These are phyloP conservation scores for Yamadazyma buinensis DNA, from an alignment of 1,139 yeast species.

Conservation along the genomic window DNA sequence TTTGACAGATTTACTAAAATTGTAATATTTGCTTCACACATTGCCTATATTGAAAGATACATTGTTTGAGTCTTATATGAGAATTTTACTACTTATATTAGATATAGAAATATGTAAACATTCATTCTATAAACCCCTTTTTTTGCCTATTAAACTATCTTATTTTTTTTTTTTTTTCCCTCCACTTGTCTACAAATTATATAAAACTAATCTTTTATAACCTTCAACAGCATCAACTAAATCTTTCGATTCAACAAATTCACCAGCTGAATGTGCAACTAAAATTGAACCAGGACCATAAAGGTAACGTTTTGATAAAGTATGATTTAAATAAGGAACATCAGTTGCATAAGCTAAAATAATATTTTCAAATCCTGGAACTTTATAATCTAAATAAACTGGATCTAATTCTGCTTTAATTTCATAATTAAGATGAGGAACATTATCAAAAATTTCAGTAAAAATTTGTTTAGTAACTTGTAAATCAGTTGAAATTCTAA, in stretches of 20 bases:
- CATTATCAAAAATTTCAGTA: constrained; percentile 27
- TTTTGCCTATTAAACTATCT: background rate
- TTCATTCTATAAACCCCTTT: constrained; percentile 9
- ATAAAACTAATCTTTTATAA: constrained; percentile 33
- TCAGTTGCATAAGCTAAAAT: constrained; percentile 63
- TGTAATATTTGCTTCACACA: constrained; percentile 16
- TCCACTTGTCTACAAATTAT: constrained; percentile 9
- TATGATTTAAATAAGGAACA: constrained; percentile 46
- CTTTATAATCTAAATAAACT: constrained; percentile 51
- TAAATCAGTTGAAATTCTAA: constrained; percentile 53
- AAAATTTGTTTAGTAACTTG: constrained; percentile 35
- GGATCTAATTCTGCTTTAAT: constrained; percentile 27
- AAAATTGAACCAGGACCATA: constrained; percentile 70
- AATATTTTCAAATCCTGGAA: constrained; percentile 60
- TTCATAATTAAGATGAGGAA: constrained; percentile 24
- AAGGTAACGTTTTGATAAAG: constrained; percentile 42
- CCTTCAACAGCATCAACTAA: constrained; percentile 53
- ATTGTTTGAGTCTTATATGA: constrained; percentile 56
- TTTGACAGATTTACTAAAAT: constrained; percentile 12
- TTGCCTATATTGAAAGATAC: constrained; percentile 24
- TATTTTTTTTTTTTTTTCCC: background rate
- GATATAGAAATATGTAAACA: constrained; percentile 57
- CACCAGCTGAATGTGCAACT: constrained; percentile 64
- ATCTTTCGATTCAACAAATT: constrained; percentile 50
- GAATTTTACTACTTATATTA: constrained; percentile 35